Percentiles rank a stretch among this genome's conserved stretches.
phyloP scores from a whole-genome alignment of 2,329 filamentous ascomycete genomes.

The Esteya vermicola region DNA sequence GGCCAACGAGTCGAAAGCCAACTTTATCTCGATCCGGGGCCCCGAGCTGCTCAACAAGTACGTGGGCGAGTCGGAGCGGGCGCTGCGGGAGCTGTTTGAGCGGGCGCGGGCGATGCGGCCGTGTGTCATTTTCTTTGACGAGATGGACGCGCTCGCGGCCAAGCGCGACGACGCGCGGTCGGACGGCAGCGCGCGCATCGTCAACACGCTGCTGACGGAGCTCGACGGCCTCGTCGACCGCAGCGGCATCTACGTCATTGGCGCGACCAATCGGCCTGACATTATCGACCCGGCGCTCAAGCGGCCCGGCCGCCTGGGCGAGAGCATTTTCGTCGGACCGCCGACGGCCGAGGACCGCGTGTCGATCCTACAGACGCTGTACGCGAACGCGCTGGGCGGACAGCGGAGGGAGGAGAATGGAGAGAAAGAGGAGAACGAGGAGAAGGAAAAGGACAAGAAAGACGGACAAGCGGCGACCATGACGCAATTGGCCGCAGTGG shows the following conservation, averaged over 20 bases:
- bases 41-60: slow-evolving; percentile 96
- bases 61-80: slow-evolving; percentile 88
- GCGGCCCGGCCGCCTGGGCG: slow-evolving; percentile 77
- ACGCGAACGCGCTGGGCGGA: no score
- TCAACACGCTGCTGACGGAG: slow-evolving; percentile 90
- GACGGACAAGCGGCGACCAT: slow-evolving; percentile 14
- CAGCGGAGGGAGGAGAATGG: no score
- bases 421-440: no score
- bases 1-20: slow-evolving; percentile 87
- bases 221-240: slow-evolving; percentile 74
- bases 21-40: slow-evolving; percentile 96
- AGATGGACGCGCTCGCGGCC: slow-evolving; percentile 77
- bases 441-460: no score
- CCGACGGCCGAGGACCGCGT: slow-evolving; percentile 63
- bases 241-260: slow-evolving; percentile 83
- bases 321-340: slow-evolving; percentile 66
- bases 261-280: slow-evolving; percentile 86
- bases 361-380: slow-evolving; percentile 66
- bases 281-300: slow-evolving; percentile 96
- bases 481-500: slow-evolving; percentile 44
- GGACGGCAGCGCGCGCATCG: slow-evolving; percentile 76
- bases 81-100: slow-evolving; percentile 81
- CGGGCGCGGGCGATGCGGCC: slow-evolving; percentile 76
- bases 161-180: slow-evolving; percentile 57
- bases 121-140: slow-evolving; percentile 96